Evolutionary conservation across 192 early-diverging fungal species (phyloP), one percentile per base, ranked within the genome.

Genomic region (Backusella westeae): DNA sequence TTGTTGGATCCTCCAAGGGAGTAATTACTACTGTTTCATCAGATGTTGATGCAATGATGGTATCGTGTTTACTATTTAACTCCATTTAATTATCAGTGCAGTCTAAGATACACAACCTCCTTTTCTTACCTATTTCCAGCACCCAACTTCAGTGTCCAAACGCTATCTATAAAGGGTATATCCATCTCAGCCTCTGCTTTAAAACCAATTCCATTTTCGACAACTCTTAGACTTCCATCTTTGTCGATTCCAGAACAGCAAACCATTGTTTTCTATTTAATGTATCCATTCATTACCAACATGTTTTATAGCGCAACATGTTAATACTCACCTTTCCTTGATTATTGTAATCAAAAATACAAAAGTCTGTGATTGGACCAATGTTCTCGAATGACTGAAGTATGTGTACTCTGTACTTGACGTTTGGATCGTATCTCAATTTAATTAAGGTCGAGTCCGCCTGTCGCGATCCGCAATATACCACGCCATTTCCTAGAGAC

Each of bases 161-260:
- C 77, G 6, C 89, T 87, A 71, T 86, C 86, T 10, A 96, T 77
- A n/a, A 94, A 94, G 8, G 77, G 80, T 19, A 95, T 84, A 15
- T 87, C 84, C 32, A 94, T 34, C 1, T 79, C 74, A 2, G 85
- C 90, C 26, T 90, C 75, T 29, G 89, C 86, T n/a, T 89, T 87
- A 34, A 99, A 91, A 10, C 94, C 95, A 49, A 99, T 88, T 14
- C 98, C 97, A 80, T 94, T 95, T 59, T 93, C 87, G 46, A 99
- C 91, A 17, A 97, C 84, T 32, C 95, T 84, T 36, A 99, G 80
- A 0, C 90, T 88, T 4, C 95, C 94, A 76, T 89, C 89, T 66
- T 89, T 90, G 69, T 83, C 85, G 14, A 81, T 85, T 1, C 96
- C 96, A n/a, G 92, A 94, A 77, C 95, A 96, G 21, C 95, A 89